These are phyloP conservation scores for Monascus purpureus DNA, from an alignment of 495 filamentous ascomycete genomes.

Conservation along the genomic window DNA sequence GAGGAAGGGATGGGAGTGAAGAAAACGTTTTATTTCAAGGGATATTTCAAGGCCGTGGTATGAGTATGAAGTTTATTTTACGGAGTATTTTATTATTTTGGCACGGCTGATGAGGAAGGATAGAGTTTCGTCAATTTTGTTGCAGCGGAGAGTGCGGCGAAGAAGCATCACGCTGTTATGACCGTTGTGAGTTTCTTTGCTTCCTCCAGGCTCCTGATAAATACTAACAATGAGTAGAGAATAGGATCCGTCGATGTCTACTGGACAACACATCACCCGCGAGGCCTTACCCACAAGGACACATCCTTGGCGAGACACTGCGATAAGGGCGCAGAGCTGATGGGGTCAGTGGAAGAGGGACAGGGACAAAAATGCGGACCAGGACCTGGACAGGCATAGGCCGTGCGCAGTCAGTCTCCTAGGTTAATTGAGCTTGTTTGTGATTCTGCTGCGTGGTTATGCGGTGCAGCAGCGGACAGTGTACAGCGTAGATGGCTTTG, in stretches of 20 bases:
- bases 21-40: constrained; percentile 33
- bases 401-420: no score
- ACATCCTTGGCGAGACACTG: constrained; percentile 50
- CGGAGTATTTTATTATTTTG: no score
- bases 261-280: constrained; percentile 65
- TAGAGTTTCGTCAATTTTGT: constrained; percentile 28
- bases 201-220: background rate
- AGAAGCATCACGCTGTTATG: constrained; percentile 36
- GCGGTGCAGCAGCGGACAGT: no score
- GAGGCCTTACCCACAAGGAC: constrained; percentile 58
- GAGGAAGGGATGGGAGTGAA: constrained; percentile 21
- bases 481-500: no score
- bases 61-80: constrained; percentile 3
- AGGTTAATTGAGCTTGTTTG: no score
- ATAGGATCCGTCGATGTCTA: constrained; percentile 33
- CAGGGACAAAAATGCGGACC: constrained; percentile 21
- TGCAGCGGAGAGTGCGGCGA: constrained; percentile 24
- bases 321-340: constrained; percentile 37
- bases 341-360: constrained; percentile 23
- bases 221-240: constrained; percentile 10
- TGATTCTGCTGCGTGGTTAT: no score
- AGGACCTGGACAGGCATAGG: no score
- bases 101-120: no score
- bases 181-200: constrained; percentile 22
- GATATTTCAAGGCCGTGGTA: constrained; percentile 32